Conservation (phyloP, 2,329 filamentous ascomycete genomes). For the Beauveria brongniartii region DNA sequence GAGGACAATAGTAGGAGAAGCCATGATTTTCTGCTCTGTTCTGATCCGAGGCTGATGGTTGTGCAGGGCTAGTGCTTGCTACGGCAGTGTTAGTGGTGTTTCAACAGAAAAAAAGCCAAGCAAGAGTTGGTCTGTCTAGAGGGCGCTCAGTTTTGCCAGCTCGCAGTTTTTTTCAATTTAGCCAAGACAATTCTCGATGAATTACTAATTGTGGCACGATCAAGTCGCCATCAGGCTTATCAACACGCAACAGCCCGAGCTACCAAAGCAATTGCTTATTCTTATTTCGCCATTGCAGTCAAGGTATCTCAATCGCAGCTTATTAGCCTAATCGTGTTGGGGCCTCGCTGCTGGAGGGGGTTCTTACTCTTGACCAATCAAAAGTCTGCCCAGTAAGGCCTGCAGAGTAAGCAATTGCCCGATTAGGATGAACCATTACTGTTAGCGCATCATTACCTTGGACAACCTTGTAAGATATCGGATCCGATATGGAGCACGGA, state of each 20-base stretch:
- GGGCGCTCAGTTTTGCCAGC: not conserved
- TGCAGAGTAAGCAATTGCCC: not conserved
- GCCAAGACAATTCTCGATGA: not conserved
- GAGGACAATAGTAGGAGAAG: constrained; percentile 14
- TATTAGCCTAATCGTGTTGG: not conserved
- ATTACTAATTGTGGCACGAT: not conserved
- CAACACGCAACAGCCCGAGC: too few relatives aligned
- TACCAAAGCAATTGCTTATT: not conserved
- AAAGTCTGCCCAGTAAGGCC: not conserved
- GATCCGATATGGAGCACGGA: too few relatives aligned
- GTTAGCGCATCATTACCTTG: not conserved
- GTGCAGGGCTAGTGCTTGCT: not conserved
- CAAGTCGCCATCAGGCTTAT: not conserved
- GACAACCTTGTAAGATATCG: too few relatives aligned
- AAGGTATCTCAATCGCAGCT: not conserved
- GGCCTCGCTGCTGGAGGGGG: not conserved
- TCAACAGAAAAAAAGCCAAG: not conserved
- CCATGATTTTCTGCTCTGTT: not conserved
- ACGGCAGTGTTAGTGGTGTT: not conserved
- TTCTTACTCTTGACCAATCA: constrained; percentile 1
- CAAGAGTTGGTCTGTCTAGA: not conserved
- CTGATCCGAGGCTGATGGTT: not conserved
- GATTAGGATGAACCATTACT: not conserved
- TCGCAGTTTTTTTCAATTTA: not conserved
- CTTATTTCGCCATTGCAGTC: not conserved